phyloP scores from a whole-genome alignment of 1,284 basidiomycete species.

The Ustilago bromivora region DNA sequence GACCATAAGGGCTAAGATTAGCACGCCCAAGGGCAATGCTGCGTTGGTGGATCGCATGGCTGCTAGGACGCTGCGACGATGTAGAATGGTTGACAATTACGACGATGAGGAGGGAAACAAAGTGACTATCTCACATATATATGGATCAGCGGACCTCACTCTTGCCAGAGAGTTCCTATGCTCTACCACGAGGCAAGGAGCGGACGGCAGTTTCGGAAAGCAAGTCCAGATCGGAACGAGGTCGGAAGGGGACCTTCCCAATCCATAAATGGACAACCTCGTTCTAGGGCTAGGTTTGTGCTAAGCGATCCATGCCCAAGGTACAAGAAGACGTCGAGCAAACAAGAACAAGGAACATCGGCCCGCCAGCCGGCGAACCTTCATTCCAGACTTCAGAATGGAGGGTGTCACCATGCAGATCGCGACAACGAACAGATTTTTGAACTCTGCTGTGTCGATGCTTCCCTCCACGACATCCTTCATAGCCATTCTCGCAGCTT shows the following conservation, averaged over 20 bases:
- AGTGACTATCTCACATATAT: not conserved
- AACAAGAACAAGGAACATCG: not conserved
- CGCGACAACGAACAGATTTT: not conserved
- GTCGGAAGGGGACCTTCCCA: not conserved
- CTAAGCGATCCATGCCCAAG: not conserved
- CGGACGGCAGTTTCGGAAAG: not conserved
- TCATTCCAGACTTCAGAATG: not conserved
- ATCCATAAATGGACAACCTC: too few relatives aligned
- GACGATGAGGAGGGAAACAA: not conserved
- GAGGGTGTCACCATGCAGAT: slow-evolving; percentile 1
- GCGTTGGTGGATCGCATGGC: slow-evolving; percentile 11
- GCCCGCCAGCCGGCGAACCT: slow-evolving; percentile 4
- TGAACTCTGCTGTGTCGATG: not conserved
- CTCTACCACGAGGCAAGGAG: not conserved
- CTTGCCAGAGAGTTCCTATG: not conserved
- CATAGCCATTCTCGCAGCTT: not conserved
- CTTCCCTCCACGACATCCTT: not conserved
- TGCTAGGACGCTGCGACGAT: not conserved
- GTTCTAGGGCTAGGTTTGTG: too few relatives aligned
- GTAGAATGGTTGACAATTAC: not conserved
- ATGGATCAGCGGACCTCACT: not conserved
- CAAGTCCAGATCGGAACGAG: not conserved
- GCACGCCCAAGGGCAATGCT: slow-evolving; percentile 5
- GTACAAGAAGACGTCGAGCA: not conserved
- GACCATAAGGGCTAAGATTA: not conserved